Conservation (phyloP, 768 basidiomycete species). For the Chiua virens region DNA sequence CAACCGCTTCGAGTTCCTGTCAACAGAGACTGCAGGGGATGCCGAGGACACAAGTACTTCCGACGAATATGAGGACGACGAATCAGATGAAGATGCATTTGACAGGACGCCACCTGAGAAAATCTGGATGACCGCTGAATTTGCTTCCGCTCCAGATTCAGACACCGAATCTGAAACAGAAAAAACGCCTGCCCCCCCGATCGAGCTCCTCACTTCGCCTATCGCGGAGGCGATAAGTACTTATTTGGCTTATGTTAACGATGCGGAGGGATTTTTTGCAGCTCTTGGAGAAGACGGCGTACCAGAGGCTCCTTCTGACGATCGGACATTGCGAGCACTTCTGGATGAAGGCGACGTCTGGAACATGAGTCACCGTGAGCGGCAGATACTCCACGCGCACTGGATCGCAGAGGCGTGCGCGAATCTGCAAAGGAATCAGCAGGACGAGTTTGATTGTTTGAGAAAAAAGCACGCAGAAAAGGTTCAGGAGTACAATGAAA, state of each 20-base stretch:
- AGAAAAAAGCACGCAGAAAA: conserved; percentile 43
- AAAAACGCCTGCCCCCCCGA: not conserved
- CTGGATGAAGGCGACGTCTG: conserved; percentile 44
- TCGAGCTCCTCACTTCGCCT: not conserved
- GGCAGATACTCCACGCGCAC: conserved; percentile 39
- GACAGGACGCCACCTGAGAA: conserved; percentile 24
- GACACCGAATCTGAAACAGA: not conserved
- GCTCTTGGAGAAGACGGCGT: conserved; percentile 34
- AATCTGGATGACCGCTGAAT: conserved; percentile 25
- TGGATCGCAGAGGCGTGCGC: conserved; percentile 49
- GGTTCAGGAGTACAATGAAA: conserved; percentile 35
- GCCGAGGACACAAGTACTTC: not conserved
- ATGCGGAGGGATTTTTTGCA: conserved; percentile 37
- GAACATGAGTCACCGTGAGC: conserved; percentile 53
- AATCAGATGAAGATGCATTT: conserved; percentile 7
- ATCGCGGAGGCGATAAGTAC: not conserved
- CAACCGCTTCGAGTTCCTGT: conserved; percentile 20
- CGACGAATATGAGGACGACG: conserved; percentile 6
- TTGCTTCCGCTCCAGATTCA: not conserved
- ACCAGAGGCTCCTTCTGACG: conserved; percentile 38
- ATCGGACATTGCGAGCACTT: conserved; percentile 40
- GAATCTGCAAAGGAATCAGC: conserved; percentile 28
- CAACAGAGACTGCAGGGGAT: not conserved
- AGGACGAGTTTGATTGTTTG: conserved; percentile 43
- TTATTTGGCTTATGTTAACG: conserved; percentile 19